phyloP scores from a whole-genome alignment of 2,329 filamentous ascomycete genomes.

The Ascochyta koolunga region DNA sequence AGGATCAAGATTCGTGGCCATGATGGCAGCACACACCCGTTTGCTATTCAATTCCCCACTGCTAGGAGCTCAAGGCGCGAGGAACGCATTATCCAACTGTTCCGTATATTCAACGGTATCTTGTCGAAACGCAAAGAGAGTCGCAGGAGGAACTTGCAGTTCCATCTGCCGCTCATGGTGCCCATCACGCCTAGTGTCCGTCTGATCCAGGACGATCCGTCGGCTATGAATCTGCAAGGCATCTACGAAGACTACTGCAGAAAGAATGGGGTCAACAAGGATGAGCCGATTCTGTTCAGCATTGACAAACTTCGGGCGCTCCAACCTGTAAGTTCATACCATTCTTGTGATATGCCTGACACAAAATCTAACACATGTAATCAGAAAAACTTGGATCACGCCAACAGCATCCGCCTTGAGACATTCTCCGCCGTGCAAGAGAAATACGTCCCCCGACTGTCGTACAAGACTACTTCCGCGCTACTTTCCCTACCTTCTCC shows the following conservation, averaged over 20 bases:
- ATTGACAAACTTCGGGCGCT: slow-evolving; percentile 90
- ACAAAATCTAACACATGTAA: slow-evolving; percentile 17
- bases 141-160: slow-evolving; percentile 89
- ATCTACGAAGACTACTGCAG: slow-evolving; percentile 97
- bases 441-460: slow-evolving; percentile 84
- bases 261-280: slow-evolving; percentile 84
- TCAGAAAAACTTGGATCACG: slow-evolving; percentile 72
- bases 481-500: slow-evolving; percentile 83
- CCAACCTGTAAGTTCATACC: slow-evolving; percentile 38
- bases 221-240: slow-evolving; percentile 91
- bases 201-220: slow-evolving; percentile 93
- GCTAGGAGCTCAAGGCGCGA: slow-evolving; percentile 91
- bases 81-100: slow-evolving; percentile 92
- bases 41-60: slow-evolving; percentile 94
- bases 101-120: slow-evolving; percentile 95
- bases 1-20: slow-evolving; percentile 95
- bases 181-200: slow-evolving; percentile 93
- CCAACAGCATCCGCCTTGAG: slow-evolving; percentile 77
- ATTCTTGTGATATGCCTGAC: slow-evolving; percentile 12
- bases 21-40: slow-evolving; percentile 95
- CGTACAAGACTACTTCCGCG: slow-evolving; percentile 86
- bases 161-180: slow-evolving; percentile 94
- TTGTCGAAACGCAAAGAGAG: slow-evolving; percentile 93
- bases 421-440: slow-evolving; percentile 95
- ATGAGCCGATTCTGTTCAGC: slow-evolving; percentile 91